phyloP scores from a whole-genome alignment of 352 stramenopile genomes.

The Poterioochromonas sp. region DNA sequence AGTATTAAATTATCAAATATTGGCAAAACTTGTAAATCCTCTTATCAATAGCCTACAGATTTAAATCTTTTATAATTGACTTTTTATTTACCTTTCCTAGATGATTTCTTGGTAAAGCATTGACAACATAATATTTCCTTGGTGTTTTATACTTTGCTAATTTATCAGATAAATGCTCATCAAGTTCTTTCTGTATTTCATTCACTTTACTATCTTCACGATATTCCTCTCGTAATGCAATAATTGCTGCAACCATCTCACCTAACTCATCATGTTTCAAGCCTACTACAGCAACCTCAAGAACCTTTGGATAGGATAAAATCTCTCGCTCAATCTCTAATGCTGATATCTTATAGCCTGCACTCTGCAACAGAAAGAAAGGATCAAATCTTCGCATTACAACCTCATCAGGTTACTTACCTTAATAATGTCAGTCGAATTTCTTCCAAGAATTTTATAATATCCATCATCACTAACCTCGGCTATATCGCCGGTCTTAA shows the following conservation, averaged over 20 bases:
- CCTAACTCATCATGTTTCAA: slow-evolving; percentile 68
- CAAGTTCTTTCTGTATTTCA: slow-evolving; percentile 45
- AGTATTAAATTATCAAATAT: no score
- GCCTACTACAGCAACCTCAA: slow-evolving; percentile 71
- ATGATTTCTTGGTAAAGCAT: slow-evolving; percentile 74
- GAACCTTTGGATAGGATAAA: slow-evolving; percentile 63
- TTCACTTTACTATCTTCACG: slow-evolving; percentile 19
- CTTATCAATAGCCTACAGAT: no score
- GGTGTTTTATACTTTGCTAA: slow-evolving; percentile 71
- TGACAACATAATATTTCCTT: slow-evolving; percentile 59
- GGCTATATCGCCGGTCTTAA: slow-evolving; percentile 76
- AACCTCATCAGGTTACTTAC: no score
- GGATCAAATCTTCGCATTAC: background rate
- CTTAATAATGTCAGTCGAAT: slow-evolving; percentile 81
- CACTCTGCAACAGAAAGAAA: slow-evolving; percentile 15
- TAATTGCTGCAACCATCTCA: slow-evolving; percentile 61
- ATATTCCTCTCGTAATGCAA: background rate
- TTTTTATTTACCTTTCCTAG: slow-evolving; percentile 90
- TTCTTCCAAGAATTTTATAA: slow-evolving; percentile 73
- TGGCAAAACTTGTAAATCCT: no score
- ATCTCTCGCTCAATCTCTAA: slow-evolving; percentile 73
- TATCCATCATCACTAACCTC: slow-evolving; percentile 57
- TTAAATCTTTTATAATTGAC: slow-evolving; percentile 52
- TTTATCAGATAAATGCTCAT: slow-evolving; percentile 54
- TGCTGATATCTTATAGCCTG: slow-evolving; percentile 79